Conservation (phyloP, 2,329 filamentous ascomycete species). For the Cadophora gregata region DNA sequence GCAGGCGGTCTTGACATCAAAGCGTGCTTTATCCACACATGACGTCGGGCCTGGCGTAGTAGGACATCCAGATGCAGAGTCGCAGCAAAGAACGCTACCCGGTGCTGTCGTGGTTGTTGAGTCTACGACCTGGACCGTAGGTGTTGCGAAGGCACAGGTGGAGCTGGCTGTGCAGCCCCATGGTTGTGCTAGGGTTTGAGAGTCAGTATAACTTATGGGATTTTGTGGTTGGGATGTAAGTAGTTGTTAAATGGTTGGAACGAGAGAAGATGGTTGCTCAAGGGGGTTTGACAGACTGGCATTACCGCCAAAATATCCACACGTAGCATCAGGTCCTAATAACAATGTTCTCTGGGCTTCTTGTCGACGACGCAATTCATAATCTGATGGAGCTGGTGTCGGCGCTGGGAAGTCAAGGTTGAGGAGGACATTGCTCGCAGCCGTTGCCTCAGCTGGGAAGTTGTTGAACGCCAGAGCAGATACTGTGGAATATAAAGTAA, state of each 20-base stretch:
- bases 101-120: conserved; percentile 13
- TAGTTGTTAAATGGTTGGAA: neutral
- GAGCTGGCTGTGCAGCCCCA: conserved; percentile 32
- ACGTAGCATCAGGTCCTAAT: conserved; percentile 57
- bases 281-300: conserved; percentile 41
- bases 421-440: conserved; percentile 24
- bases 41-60: conserved; percentile 31
- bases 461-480: conserved; percentile 15
- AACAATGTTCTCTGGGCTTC: conserved; percentile 48
- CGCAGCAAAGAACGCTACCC: conserved; percentile 33
- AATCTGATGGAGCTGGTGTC: conserved; percentile 48
- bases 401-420: conserved; percentile 46
- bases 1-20: conserved; percentile 30
- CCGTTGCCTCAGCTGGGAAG: conserved; percentile 19
- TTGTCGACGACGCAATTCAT: conserved; percentile 40
- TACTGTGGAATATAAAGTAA: neutral
- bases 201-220: neutral
- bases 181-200: conserved; percentile 22
- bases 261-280: neutral
- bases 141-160: conserved; percentile 34
- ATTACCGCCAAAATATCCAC: conserved; percentile 54
- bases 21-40: conserved; percentile 29
- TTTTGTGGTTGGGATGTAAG: neutral
- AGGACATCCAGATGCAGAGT: conserved; percentile 29
- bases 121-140: conserved; percentile 11